Evolutionary conservation across 2,329 filamentous ascomycete species (phyloP), one percentile per base, ranked within the genome.

Genomic region (Claviceps africana): DNA sequence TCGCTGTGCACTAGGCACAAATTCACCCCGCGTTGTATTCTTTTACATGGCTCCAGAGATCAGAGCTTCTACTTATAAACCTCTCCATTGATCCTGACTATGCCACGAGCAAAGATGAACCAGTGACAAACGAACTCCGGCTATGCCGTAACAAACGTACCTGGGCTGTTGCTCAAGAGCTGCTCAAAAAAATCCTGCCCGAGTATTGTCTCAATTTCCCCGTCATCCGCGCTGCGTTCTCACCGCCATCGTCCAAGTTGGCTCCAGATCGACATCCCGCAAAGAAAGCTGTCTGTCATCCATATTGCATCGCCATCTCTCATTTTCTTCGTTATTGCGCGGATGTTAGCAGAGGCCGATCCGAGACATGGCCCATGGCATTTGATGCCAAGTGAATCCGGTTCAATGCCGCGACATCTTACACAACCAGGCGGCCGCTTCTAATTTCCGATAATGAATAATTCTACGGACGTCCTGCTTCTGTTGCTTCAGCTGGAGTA

Each of bases 401-500:
- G 6, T 2, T 35, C 33, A 40, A 35, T 22, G 15, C 4, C 25
- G 13, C 21, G 47, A 30, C 10, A 28, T 15, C 28, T 10, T 47
- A 9, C n/a, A 13, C 35, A 39, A 39, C 22, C 28, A 33, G 13
- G 19, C 9, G 25, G 17, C 13, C 13, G 25, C 15, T 25, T 50
- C 31, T 35, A 4, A 8, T 11, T 44, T 25, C n/a, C 39, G 39
- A 43, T 15, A 25, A 33, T 35, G 19, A 25, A 33, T 7, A n/a
- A 28, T 33, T 40, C 17, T 39, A 58, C 56, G 54, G 55, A 52
- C 57, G 47, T 55, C 61, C 60, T 61, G 63, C 65, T 65, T 67
- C 60, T 57, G 57, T 72, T 74, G 66, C 67, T 79, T 82, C 78
- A 81, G 74, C 76, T 64, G 72, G 73, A 67, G 69, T 77, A 66